phyloP scores from a whole-genome alignment of 345 rosid genomes.

The Pistacia integerrima region DNA sequence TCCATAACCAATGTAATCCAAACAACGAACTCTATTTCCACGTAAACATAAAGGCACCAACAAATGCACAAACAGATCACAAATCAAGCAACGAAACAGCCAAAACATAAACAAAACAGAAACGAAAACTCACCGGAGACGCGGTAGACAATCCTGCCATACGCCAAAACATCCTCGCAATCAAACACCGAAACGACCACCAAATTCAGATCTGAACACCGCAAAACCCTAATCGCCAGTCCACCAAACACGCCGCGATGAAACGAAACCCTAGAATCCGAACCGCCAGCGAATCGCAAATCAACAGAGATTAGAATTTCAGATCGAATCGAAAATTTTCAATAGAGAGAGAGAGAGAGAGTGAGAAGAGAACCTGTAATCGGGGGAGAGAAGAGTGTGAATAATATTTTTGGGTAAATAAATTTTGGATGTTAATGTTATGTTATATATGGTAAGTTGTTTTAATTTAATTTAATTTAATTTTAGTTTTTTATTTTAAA shows the following conservation, averaged over 20 bases:
- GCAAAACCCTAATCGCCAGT: conserved; percentile 12
- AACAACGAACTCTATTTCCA: neutral
- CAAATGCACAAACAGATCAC: conserved; percentile 17
- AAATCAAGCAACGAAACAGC: conserved; percentile 5
- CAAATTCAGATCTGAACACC: conserved; percentile 50
- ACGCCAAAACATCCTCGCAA: conserved; percentile 86
- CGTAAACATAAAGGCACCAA: neutral
- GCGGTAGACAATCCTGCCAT: conserved; percentile 92
- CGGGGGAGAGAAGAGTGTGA: conserved; percentile 6
- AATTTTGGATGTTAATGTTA: neutral
- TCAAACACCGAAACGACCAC: conserved; percentile 24
- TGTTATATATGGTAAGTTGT: neutral
- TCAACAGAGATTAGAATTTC: neutral
- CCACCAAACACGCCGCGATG: neutral
- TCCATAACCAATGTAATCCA: conserved; percentile 1
- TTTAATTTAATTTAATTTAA: neutral
- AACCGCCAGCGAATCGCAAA: neutral
- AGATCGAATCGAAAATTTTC: conserved; percentile 13
- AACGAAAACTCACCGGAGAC: conserved; percentile 69
- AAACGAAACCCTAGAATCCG: conserved; percentile 8
- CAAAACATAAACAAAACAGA: neutral
- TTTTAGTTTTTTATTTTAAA: neutral
- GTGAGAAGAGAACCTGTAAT: conserved; percentile 17
- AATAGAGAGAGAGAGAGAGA: neutral
- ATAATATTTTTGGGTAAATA: neutral